Base-by-base conservation (phyloP, 192 early-diverging fungal genomes). In the Backusella luteola region DNA sequence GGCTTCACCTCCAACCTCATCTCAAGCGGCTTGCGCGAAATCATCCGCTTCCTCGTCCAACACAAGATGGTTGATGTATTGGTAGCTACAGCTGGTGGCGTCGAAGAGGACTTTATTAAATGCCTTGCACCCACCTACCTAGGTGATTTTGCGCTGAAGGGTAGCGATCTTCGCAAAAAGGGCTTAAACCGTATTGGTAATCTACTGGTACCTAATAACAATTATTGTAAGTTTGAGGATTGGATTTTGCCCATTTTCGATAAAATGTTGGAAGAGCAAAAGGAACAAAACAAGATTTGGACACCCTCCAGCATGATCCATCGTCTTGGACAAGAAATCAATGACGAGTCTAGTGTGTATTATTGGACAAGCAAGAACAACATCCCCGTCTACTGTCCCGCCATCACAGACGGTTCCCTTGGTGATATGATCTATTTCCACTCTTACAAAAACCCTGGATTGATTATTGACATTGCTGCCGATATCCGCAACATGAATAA, bases 371-470 rank as follows among this genome's bases (percentile, higher is more conserved):
- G 75, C 4, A 81, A 93, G 89, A 98, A 99, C 83, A 84, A 98
- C 79, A 98, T 99, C 72, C 98, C 98, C 0, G 95, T 98, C 4
- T 99, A 94, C 81, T 97, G 96, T 80, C 98, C 98, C 1, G 98
- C 97, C 1, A 81, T 99, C 41, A 99, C 98, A 1, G 98, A 99
- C 73, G 98, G 98, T 23, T 97, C 96, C 1, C 83, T 99, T 15
- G 98, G 98, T 12, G 98, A 99, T 80, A 98, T 99, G 98, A 94
- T 99, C 75, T 99, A 98, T 82, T 98, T 99, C 79, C 98, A 99
- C 86, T 94, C 95, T 19, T 99, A 91, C 88, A 93, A 91, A 79
- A 98, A 90, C 80, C 98, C 98, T 4, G 97, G 97, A 0, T 85
- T 99, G 52, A 88, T 98, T 32, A 87, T 99, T 53, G 98, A 99